phyloP scores from a whole-genome alignment of 2,329 filamentous ascomycete genomes.

The Colletotrichum lini region DNA sequence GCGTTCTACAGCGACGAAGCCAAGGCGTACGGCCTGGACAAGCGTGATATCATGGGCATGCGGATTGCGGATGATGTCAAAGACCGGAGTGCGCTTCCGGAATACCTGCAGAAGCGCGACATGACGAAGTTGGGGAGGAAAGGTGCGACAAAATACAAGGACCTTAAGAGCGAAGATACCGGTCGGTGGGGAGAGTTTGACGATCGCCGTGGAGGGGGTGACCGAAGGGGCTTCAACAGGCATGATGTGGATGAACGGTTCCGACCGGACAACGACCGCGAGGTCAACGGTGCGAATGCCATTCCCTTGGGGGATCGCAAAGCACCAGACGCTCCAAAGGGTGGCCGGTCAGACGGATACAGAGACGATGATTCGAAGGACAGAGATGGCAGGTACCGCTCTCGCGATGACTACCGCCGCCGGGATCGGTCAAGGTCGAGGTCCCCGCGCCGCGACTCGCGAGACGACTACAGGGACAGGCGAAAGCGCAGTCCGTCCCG shows the following conservation, averaged over 20 bases:
- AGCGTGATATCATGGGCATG: constrained; percentile 88
- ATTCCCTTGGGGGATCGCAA: constrained; percentile 77
- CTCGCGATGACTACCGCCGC: constrained; percentile 52
- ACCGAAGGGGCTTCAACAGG: constrained; percentile 53
- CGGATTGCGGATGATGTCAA: constrained; percentile 86
- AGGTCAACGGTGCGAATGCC: constrained; percentile 77
- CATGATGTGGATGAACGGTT: constrained; percentile 75
- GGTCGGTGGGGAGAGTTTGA: constrained; percentile 83
- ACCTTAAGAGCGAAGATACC: constrained; percentile 91
- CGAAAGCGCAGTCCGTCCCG: constrained; percentile 72
- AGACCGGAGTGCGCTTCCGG: constrained; percentile 86
- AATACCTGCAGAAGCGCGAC: constrained; percentile 93
- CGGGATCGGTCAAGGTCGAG: constrained; percentile 63
- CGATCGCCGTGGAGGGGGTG: constrained; percentile 59
- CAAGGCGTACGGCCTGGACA: constrained; percentile 80
- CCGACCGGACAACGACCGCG: constrained; percentile 69
- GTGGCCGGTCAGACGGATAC: constrained; percentile 48
- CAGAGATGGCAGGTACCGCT: constrained; percentile 50
- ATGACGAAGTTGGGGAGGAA: constrained; percentile 95
- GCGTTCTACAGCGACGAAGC: constrained; percentile 93
- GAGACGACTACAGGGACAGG: constrained; percentile 62
- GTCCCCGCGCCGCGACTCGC: constrained; percentile 64
- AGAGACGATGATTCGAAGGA: constrained; percentile 47
- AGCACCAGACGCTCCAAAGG: constrained; percentile 46
- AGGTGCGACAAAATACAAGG: constrained; percentile 90